These are phyloP conservation scores for Yamadazyma sp. DNA, from an alignment of 805 yeast genomes.

Conservation along the genomic window DNA sequence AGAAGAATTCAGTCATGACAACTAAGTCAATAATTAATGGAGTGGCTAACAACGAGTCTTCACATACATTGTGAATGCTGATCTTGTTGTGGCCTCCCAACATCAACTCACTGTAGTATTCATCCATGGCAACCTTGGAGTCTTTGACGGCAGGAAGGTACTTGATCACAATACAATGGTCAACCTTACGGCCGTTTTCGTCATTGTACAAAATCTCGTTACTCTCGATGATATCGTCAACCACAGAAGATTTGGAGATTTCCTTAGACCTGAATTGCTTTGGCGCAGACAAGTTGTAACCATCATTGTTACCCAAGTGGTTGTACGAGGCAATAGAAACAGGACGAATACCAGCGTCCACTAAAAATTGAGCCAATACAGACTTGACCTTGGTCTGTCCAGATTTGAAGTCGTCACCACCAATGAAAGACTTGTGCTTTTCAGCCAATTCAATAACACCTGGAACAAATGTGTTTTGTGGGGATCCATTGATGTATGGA, in stretches of 20 bases:
- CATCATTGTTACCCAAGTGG: conserved; percentile 96
- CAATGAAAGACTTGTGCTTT: conserved; percentile 70
- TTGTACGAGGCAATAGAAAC: conserved; percentile 92
- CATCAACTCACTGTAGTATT: conserved; percentile 95
- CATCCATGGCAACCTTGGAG: conserved; percentile 97
- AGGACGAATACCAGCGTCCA: conserved; percentile 97
- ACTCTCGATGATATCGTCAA: conserved; percentile 90
- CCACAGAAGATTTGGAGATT: conserved; percentile 88
- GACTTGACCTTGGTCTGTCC: conserved; percentile 96
- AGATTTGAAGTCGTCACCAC: conserved; percentile 96
- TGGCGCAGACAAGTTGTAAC: conserved; percentile 87
- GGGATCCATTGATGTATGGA: conserved; percentile 95
- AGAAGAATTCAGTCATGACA: conserved; percentile 84
- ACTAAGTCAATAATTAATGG: conserved; percentile 91
- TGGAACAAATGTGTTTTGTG: conserved; percentile 96
- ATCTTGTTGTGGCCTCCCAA: conserved; percentile 96
- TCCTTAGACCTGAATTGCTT: conserved; percentile 94
- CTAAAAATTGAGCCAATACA: conserved; percentile 93
- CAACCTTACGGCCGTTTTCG: conserved; percentile 73
- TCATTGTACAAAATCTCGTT: conserved; percentile 82
- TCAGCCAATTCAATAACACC: conserved; percentile 92
- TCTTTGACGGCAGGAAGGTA: conserved; percentile 94
- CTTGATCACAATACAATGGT: conserved; percentile 94
- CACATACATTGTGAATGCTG: conserved; percentile 93
- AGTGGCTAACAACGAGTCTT: conserved; percentile 91